A percentile compares a stretch with the other conserved stretches of the same genome.
Evolutionary conservation across 352 stramenopile species (phyloP).

Genomic region (Elongisporangium undulatum): DNA sequence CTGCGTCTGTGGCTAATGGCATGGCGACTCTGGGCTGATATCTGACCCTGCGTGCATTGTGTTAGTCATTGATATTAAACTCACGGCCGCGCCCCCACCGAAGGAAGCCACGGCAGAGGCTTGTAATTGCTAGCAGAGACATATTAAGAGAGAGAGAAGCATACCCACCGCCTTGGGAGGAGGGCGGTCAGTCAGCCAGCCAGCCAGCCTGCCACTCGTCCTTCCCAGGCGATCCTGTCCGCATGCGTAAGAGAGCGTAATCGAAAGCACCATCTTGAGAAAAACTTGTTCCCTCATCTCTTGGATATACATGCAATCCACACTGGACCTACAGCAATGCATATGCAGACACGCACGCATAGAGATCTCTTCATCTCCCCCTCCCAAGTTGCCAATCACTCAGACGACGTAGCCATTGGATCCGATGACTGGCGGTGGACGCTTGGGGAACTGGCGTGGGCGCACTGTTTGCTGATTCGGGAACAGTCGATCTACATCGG

Average conservation of each 20-base stretch:
- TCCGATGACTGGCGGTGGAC: background rate
- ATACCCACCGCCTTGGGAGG: background rate
- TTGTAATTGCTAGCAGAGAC: slow-evolving; percentile 54
- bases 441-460: background rate
- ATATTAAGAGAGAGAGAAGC: background rate
- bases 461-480: slow-evolving; percentile 10
- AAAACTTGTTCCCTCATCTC: too few relatives aligned
- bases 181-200: too few relatives aligned
- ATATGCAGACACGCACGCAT: slow-evolving; percentile 4
- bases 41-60: slow-evolving; percentile 1
- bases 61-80: slow-evolving; percentile 88
- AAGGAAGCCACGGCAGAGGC: slow-evolving; percentile 70
- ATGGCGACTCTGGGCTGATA: background rate
- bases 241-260: background rate
- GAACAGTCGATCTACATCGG: slow-evolving; percentile 19
- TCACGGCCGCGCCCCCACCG: slow-evolving; percentile 69
- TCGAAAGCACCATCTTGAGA: background rate
- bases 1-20: slow-evolving; percentile 4
- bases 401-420: background rate
- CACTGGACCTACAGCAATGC: slow-evolving; percentile 2
- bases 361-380: background rate
- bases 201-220: background rate
- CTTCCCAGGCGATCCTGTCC: background rate
- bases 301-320: slow-evolving; percentile 14
- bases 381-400: background rate